Conservation (phyloP, 257 asterid species). For the Vinca minor region DNA sequence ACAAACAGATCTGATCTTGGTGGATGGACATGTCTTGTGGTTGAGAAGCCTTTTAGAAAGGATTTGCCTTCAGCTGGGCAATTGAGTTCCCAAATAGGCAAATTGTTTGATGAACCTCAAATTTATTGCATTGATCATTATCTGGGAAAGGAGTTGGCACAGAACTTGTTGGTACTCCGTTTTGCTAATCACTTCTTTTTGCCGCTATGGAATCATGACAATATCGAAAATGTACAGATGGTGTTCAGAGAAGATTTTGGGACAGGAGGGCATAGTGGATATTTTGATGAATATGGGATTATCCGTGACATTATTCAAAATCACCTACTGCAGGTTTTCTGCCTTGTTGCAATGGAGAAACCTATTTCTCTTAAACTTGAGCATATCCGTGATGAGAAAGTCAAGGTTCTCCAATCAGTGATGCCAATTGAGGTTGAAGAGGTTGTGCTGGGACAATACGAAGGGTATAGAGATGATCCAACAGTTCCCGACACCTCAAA, state of each 20-base stretch:
- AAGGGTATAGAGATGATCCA: constrained; percentile 82
- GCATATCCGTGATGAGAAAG: constrained; percentile 90
- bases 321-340: constrained; percentile 88
- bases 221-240: constrained; percentile 90
- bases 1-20: constrained; percentile 77
- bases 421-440: constrained; percentile 76
- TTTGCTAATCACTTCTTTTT: constrained; percentile 91
- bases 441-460: constrained; percentile 93
- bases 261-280: constrained; percentile 99
- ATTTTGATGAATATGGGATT: constrained; percentile 92
- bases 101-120: constrained; percentile 79
- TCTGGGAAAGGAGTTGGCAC: constrained; percentile 97
- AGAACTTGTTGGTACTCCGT: constrained; percentile 97
- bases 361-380: constrained; percentile 77
- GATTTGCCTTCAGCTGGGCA: constrained; percentile 93
- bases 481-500: constrained; percentile 83
- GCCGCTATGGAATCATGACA: constrained; percentile 98
- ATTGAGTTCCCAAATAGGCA: constrained; percentile 91
- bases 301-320: constrained; percentile 91
- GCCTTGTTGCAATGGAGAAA: constrained; percentile 95
- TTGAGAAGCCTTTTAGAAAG: constrained; percentile 97
- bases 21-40: constrained; percentile 97
- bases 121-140: constrained; percentile 96
- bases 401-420: constrained; percentile 97
- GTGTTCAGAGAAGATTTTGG: constrained; percentile 99